Evolutionary conservation across 345 rosid species (phyloP).

Genomic region (Hibiscus tridactylites): DNA sequence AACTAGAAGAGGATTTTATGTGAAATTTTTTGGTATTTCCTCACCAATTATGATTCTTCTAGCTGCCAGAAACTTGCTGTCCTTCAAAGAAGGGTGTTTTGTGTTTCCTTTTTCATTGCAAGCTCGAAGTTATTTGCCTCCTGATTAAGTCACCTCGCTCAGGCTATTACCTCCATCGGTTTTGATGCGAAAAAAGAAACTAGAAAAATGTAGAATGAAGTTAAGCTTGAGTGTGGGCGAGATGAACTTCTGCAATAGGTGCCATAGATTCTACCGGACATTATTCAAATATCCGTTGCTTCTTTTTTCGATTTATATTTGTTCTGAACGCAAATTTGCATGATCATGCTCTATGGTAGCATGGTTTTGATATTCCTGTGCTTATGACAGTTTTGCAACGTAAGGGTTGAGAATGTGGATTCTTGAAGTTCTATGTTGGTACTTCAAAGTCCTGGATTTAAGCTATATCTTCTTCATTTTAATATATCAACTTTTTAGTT

Average conservation of each 20-base stretch:
- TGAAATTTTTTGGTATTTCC: slow-evolving; percentile 21
- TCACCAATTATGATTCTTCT: slow-evolving; percentile 10
- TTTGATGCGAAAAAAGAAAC: slow-evolving; percentile 1
- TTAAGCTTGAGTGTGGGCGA: slow-evolving; percentile 2
- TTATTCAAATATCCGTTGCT: slow-evolving; percentile 3
- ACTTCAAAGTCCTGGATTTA: too few species aligned
- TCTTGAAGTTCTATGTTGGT: too few species aligned
- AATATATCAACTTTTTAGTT: too few species aligned
- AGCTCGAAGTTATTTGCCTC: slow-evolving; percentile 16
- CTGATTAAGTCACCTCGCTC: slow-evolving; percentile 16
- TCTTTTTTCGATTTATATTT: neutral
- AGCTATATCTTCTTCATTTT: too few species aligned
- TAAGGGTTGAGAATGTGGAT: too few species aligned
- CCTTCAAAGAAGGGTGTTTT: slow-evolving; percentile 18
- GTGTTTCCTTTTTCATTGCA: slow-evolving; percentile 11
- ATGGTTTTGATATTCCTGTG: neutral
- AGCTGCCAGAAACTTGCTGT: slow-evolving; percentile 11
- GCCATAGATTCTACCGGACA: slow-evolving; percentile 4
- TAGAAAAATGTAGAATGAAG: slow-evolving; percentile 1
- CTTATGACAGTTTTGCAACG: neutral
- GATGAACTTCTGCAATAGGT: slow-evolving; percentile 10
- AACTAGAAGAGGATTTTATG: slow-evolving; percentile 97
- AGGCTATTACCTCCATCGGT: neutral
- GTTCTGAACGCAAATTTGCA: neutral
- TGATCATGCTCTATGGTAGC: neutral